Evolutionary conservation across 2,329 filamentous ascomycete genomes (phyloP), one percentile per base, ranked within the genome.

Genomic region (Monosporascus sp.): DNA sequence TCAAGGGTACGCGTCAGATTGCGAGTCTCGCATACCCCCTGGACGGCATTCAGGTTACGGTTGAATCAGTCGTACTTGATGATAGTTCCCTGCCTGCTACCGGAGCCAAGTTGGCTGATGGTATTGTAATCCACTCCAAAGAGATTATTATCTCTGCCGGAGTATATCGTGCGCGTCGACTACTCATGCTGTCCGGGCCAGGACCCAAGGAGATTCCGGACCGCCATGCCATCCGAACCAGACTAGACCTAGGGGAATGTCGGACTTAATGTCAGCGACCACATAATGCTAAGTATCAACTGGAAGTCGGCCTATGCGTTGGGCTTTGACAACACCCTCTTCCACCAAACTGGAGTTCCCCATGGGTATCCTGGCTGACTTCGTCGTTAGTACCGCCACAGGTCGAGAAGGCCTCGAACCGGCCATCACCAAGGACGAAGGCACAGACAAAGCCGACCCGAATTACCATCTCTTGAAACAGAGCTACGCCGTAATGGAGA

Each of bases 391-490:
- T 11, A 61, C 60, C 2, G 37, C 51, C n/a, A 54, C 61, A 4
- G 49, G 57, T 2, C 51, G 46, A 5, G 51, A 55, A 1, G 43
- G 44, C 5, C 49, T 63, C 4, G 54, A 53, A 22, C 51, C 55
- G 1, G 63, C 62, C 3, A 60, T 63, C 24, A 53, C 57, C n/a
- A 56, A 59, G 50, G 63, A 66, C 38, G 62, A 64, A 38, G 60
- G 62, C 18, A 26, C 38, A 44, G 18, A 9, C 9, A 43, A 51
- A 15, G 38, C 46, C 14, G 53, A 52, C 17, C 53, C 54, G 26
- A 43, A 57, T 37, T 60, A 64, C 35, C 52, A 56, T 31, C 51
- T 63, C 18, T 54, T 64, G 5, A 58, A 56, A 38, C 49, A 55
- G 37, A 40, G 55, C 17, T 58, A 56, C 37, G 58, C 58, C 7